Evolutionary conservation across 2,329 filamentous ascomycete genomes (phyloP), one percentile per base, ranked within the genome.

Genomic region (Fusarium sp.): DNA sequence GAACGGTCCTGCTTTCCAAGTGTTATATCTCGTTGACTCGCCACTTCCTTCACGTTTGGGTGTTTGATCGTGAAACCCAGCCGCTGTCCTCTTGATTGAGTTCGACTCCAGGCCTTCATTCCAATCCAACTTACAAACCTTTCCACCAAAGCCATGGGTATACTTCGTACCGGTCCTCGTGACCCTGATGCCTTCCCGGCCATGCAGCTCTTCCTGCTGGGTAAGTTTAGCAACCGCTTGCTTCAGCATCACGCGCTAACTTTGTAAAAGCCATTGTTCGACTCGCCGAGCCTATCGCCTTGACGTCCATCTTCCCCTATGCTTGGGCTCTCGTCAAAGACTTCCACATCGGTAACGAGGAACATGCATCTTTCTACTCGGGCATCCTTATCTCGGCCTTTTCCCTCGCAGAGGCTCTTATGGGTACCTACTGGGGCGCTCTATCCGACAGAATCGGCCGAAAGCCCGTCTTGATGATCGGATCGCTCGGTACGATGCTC

Each of bases 261-360:
- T 45, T 21, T 12, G 13, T n/a, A 37, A 42, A 25, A 97, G 94
- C 93, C 79, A 93, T 97, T 84, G 94, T 97, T 77, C 93, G 94
- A 68, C 89, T 98, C 72, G 93, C 94, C 55, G 94, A 98, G 80
- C 94, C 94, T 23, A 95, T 98, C 74, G 94, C 94, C 52, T 87
- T 98, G 69, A 97, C 94, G 3, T 96, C 93, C 76, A 96, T 97
- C 80, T 97, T 95, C 75, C 94, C 94, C 21, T 98, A 97, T 80
- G 93, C 93, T 64, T 97, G 92, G 91, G 87, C 91, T 64, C 89
- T 95, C 72, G 90, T 95, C 71, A 92, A 92, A 80, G 85, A 89
- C 73, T 93, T 93, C 79, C 77, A 92, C 42, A 85, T 94, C 72
- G 92, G 91, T 67, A 86, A 88, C 73, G 88, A 89, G 71, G 83